phyloP scores from a whole-genome alignment of 2,329 filamentous ascomycete species.

The Scolecobasidium constrictum region DNA sequence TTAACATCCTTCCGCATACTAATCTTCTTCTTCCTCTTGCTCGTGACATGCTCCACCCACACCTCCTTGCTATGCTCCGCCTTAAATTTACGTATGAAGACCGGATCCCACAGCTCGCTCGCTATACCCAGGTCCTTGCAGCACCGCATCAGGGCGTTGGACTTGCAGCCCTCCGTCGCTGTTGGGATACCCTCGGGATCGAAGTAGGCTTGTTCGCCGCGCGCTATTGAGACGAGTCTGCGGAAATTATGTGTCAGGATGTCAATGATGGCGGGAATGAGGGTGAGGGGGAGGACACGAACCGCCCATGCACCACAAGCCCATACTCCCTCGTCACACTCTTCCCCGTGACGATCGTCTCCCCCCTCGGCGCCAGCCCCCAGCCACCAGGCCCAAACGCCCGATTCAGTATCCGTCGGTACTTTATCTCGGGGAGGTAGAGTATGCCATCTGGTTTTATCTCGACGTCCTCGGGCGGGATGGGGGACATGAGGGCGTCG shows the following conservation, averaged over 20 bases:
- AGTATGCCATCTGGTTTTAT: conserved; percentile 96
- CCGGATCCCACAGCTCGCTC: conserved; percentile 91
- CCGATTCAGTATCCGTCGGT: conserved; percentile 76
- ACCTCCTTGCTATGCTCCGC: conserved; percentile 62
- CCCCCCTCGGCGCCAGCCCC: conserved; percentile 81
- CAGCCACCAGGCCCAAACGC: conserved; percentile 93
- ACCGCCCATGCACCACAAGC: conserved; percentile 80
- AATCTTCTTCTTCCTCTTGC: conserved; percentile 82
- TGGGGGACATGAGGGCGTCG: conserved; percentile 54
- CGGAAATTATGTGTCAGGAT: conserved; percentile 4
- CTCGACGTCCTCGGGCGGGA: conserved; percentile 71
- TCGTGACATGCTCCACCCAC: conserved; percentile 80
- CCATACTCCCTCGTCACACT: conserved; percentile 85
- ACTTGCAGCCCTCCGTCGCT: conserved; percentile 93
- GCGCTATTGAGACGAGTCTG: conserved; percentile 83
- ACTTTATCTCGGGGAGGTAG: conserved; percentile 97
- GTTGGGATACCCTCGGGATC: conserved; percentile 81
- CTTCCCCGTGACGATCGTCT: conserved; percentile 74
- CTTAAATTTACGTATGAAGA: conserved; percentile 78
- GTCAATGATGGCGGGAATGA: too few species aligned
- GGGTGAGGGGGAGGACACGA: conserved; percentile 24
- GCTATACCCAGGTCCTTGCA: conserved; percentile 96
- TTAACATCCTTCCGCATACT: conserved; percentile 64
- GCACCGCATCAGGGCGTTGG: conserved; percentile 93
- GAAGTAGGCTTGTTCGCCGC: conserved; percentile 93